Conservation (phyloP, 1,139 yeast species). For the Pichia sp. region DNA sequence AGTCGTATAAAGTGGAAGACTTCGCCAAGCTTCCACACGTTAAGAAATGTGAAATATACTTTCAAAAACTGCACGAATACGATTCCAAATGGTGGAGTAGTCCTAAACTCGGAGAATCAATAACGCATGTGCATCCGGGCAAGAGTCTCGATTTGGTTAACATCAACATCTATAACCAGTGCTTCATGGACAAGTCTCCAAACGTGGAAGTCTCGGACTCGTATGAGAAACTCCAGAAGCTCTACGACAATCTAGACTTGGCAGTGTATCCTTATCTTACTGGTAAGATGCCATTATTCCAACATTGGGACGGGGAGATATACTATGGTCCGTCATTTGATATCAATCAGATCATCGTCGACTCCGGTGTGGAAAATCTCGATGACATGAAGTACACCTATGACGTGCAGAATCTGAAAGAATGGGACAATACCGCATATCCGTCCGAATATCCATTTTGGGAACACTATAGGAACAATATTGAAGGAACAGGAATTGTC, state of each 20-base stretch:
- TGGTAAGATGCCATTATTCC: conserved; percentile 41
- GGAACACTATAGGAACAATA: conserved; percentile 36
- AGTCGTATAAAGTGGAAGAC: background rate
- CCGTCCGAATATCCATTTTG: conserved; percentile 32
- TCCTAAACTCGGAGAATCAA: conserved; percentile 26
- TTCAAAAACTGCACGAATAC: conserved; percentile 28
- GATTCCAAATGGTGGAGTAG: conserved; percentile 33
- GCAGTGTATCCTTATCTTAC: conserved; percentile 48
- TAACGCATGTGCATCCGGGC: conserved; percentile 31
- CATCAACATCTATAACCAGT: conserved; percentile 44
- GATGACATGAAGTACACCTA: no score
- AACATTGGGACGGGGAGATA: conserved; percentile 46
- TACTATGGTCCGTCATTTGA: conserved; percentile 23
- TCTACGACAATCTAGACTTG: conserved; percentile 35
- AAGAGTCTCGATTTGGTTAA: conserved; percentile 44
- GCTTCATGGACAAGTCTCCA: conserved; percentile 37
- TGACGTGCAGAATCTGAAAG: background rate
- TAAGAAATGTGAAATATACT: conserved; percentile 32
- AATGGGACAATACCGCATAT: background rate
- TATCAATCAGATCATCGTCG: background rate
- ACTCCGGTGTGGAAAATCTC: no score
- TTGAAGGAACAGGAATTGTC: conserved; percentile 52
- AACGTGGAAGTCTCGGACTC: conserved; percentile 16
- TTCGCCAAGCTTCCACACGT: background rate
- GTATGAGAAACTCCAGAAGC: background rate